Evolutionary conservation across 805 yeast genomes (phyloP).

Genomic region (Clavispora phyllophila): DNA sequence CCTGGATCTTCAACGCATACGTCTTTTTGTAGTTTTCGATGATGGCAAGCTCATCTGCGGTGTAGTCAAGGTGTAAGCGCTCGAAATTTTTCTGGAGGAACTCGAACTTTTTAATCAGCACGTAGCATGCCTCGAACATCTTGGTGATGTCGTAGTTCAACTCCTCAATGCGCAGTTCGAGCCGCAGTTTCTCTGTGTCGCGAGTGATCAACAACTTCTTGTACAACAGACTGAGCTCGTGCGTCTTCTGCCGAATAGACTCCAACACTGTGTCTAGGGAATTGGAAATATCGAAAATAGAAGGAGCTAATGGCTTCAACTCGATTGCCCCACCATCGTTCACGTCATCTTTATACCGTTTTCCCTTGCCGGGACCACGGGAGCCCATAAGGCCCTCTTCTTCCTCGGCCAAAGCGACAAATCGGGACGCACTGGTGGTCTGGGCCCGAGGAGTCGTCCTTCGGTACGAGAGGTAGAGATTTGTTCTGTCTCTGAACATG

Average conservation of each 20-base stretch:
- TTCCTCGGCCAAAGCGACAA: slow-evolving; percentile 43
- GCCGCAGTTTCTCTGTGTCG: slow-evolving; percentile 70
- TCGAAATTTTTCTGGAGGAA: slow-evolving; percentile 33
- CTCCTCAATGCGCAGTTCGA: slow-evolving; percentile 75
- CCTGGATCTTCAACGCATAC: slow-evolving; percentile 82
- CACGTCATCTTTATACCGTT: slow-evolving; percentile 9
- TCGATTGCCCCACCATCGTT: slow-evolving; percentile 41
- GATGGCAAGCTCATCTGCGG: slow-evolving; percentile 53
- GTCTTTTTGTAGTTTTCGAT: slow-evolving; percentile 76
- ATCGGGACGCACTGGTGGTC: slow-evolving; percentile 17
- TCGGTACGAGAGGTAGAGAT: slow-evolving; percentile 80
- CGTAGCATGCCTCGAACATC: slow-evolving; percentile 73
- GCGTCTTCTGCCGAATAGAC: slow-evolving; percentile 50
- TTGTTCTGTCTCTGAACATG: slow-evolving; percentile 95
- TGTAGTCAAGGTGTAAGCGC: slow-evolving; percentile 37
- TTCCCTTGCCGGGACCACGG: slow-evolving; percentile 12
- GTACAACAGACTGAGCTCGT: slow-evolving; percentile 63
- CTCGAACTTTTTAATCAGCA: slow-evolving; percentile 62
- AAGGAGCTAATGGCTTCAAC: slow-evolving; percentile 67
- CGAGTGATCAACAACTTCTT: slow-evolving; percentile 83
- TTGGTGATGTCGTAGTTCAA: slow-evolving; percentile 71
- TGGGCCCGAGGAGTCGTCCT: slow-evolving; percentile 70
- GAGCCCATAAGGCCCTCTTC: slow-evolving; percentile 53
- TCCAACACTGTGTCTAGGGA: slow-evolving; percentile 63
- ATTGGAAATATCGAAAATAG: slow-evolving; percentile 66